Conservation (phyloP, 176 grass and related monocot species). For the Ensete ventricosum region DNA sequence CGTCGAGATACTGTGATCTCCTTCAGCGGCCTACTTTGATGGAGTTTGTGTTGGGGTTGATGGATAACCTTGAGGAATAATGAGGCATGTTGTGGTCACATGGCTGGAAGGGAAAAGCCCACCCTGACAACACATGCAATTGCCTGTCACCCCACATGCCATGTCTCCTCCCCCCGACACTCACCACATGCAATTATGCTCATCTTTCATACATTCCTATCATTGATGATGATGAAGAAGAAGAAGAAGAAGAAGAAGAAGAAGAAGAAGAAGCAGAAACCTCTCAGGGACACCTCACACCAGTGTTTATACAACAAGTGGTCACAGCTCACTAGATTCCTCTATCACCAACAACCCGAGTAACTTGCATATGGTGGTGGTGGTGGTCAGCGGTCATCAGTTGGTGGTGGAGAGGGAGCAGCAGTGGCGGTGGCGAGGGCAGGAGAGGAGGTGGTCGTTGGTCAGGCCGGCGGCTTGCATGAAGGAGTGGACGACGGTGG, state of each 20-base stretch:
- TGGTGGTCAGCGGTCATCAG: neutral
- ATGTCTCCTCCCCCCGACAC: neutral
- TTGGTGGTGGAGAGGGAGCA: neutral
- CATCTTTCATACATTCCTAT: neutral
- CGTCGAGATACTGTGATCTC: neutral
- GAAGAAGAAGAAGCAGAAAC: neutral
- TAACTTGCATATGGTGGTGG: neutral
- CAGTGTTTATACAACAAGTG: neutral
- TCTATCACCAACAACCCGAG: neutral
- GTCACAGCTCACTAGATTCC: slow-evolving; percentile 20
- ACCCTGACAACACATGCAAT: neutral
- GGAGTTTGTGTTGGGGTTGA: neutral
- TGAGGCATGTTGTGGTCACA: slow-evolving; percentile 8
- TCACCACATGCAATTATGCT: slow-evolving; percentile 11
- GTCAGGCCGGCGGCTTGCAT: slow-evolving; percentile 95
- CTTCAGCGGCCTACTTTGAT: neutral
- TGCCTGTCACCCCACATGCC: slow-evolving; percentile 11
- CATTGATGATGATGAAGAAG: neutral
- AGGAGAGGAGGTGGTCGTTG: slow-evolving; percentile 93
- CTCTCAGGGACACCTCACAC: neutral
- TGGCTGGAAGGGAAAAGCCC: neutral
- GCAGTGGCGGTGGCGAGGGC: slow-evolving; percentile 74
- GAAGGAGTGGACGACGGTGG: slow-evolving; percentile 87
- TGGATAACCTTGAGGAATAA: neutral
- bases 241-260: neutral